These are phyloP conservation scores for Achlya hypogyna DNA, from an alignment of 352 stramenopile genomes.

Conservation along the genomic window DNA sequence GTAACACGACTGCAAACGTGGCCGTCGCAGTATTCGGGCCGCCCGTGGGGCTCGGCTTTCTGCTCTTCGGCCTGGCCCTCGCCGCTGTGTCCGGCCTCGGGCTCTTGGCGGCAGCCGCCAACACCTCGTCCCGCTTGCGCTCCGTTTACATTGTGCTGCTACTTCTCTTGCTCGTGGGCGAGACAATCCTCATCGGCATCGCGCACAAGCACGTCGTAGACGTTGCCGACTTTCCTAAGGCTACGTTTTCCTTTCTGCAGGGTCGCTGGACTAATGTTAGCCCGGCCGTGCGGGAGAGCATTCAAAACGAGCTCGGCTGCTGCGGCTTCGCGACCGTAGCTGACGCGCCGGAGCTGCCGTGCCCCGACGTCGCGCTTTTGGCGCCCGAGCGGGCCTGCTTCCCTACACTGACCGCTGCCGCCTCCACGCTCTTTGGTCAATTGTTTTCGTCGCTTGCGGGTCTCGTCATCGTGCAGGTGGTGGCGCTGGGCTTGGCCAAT, in stretches of 20 bases:
- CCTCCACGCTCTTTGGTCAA: conserved; percentile 27
- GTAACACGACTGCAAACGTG: conserved; percentile 40
- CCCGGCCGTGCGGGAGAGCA: conserved; percentile 21
- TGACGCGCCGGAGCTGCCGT: conserved; percentile 25
- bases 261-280: conserved; percentile 28
- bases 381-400: conserved; percentile 35
- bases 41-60: conserved; percentile 26
- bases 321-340: conserved; percentile 37
- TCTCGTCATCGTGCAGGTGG: conserved; percentile 30
- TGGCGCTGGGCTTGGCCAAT: conserved; percentile 32
- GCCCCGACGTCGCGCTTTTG: conserved; percentile 40
- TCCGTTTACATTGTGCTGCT: conserved; percentile 28
- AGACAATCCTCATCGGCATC: conserved; percentile 30
- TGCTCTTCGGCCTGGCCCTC: conserved; percentile 25
- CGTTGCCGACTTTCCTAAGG: conserved; percentile 28
- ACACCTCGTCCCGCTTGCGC: conserved; percentile 28
- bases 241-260: conserved; percentile 23
- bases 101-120: conserved; percentile 21
- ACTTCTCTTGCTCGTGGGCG: conserved; percentile 26
- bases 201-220: conserved; percentile 35
- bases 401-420: conserved; percentile 23
- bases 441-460: conserved; percentile 33
- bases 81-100: conserved; percentile 25
- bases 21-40: conserved; percentile 42
- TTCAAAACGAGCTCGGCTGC: conserved; percentile 38